Evolutionary conservation across 345 rosid species (phyloP), one percentile per base, ranked within the genome.

Genomic region (Lagerstroemia speciosa): DNA sequence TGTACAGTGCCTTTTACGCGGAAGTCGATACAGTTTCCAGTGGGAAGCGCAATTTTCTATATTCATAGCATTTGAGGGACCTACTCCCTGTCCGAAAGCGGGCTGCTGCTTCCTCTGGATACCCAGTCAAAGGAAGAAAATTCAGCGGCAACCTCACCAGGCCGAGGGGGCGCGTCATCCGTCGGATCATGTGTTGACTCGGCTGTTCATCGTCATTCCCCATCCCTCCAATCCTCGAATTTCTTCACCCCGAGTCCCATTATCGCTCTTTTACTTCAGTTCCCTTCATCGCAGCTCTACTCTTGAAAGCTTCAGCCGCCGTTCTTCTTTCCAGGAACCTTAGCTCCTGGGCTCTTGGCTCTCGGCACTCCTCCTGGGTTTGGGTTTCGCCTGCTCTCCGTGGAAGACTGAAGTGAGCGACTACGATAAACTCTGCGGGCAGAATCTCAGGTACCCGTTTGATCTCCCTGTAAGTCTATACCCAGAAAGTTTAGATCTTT

Each of bases 371-470:
- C 33, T 62, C 0, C 24, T 22, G 26, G n/a, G 31, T 62, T 27
- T 62, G 46, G 31, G 16, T 7, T 16, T 37, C 20, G 7, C 32
- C 40, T 38, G 52, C 67, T 38, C 52, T 30, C 50, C 1, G 52
- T 20, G 38, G 67, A 3, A 24, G 48, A 27, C 32, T 20, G 67
- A 65, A 65, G 20, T 15, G 46, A 27, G 30, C 38, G 5, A 27
- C 63, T 38, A 50, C 6, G 29, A 14, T 26, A 5, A 19, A 24
- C 40, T 61, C 20, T 62, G 66, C 2, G 11, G 22, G 60, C 67
- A 8, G 55, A 43, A 61, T 40, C 58, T 43, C 66, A 62, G 60
- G 72, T 62, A 69, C 64, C 57, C 60, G 50, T 58, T 12, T 58
- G 33, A 8, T 7, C 15, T 27, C 31, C 14, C 6, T 27, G n/a